A percentile compares a stretch with the other conserved stretches of the same genome.
phyloP scores from a whole-genome alignment of 805 yeast genomes.

The Hanseniaspora mollemarum region DNA sequence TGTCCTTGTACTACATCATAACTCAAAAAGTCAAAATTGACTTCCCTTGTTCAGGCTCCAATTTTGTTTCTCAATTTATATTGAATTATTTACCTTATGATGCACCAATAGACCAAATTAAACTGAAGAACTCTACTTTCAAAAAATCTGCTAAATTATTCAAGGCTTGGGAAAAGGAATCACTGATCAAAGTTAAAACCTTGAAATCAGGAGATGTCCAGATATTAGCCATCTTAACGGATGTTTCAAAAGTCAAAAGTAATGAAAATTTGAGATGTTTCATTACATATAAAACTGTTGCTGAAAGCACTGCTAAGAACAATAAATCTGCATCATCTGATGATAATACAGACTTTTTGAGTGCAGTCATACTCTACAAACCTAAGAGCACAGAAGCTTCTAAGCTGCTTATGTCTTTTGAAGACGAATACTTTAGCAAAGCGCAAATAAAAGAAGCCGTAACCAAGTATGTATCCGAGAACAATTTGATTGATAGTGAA shows the following conservation, averaged over 20 bases:
- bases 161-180: slow-evolving; percentile 73
- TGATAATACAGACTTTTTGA: slow-evolving; percentile 25
- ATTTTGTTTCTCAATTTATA: slow-evolving; percentile 59
- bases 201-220: slow-evolving; percentile 68
- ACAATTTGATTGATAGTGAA: slow-evolving; percentile 40
- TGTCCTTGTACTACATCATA: slow-evolving; percentile 61
- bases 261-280: slow-evolving; percentile 46
- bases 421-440: slow-evolving; percentile 39
- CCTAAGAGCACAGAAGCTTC: slow-evolving; percentile 41
- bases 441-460: slow-evolving; percentile 45
- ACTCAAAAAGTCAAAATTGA: slow-evolving; percentile 41
- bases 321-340: slow-evolving; percentile 21
- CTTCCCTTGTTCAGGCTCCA: slow-evolving; percentile 61
- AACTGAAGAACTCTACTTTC: slow-evolving; percentile 75
- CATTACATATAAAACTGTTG: slow-evolving; percentile 43
- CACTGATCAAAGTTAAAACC: slow-evolving; percentile 48
- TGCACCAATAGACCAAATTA: slow-evolving; percentile 42
- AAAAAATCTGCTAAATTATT: slow-evolving; percentile 76
- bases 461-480: slow-evolving; percentile 43
- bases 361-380: slow-evolving; percentile 39
- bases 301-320: slow-evolving; percentile 6
- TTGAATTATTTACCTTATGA: slow-evolving; percentile 54
- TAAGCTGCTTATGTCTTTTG: slow-evolving; percentile 36
- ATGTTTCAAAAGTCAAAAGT: slow-evolving; percentile 40
- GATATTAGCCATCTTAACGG: slow-evolving; percentile 27